Base-by-base conservation (phyloP, 495 filamentous ascomycete species). In the Daldinia vernicosa region DNA sequence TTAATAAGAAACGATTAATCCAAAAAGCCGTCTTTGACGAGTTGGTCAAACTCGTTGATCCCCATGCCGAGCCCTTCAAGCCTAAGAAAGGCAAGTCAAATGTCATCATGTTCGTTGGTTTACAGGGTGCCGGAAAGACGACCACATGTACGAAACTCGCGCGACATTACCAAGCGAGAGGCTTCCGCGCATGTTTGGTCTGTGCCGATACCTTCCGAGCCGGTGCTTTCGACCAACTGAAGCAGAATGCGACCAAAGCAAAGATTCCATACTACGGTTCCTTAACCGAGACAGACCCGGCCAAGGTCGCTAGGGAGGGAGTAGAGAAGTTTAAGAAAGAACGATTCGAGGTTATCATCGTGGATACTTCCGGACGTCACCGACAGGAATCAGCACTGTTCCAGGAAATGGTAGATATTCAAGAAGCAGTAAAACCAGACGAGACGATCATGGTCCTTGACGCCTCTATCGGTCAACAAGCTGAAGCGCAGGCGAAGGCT, bases 281-380 rank as follows among this genome's bases (percentile, higher is more conserved):
- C 66, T 82, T 98, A 55, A 98, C 95, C 0, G 93, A 98, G 78
- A 98, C 94, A 8, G 96, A 99, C 77, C 95, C 95, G 1, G 95
- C 93, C 4, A 88, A 93, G 27, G 96, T 99, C 19, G 93, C 96
- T 1, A 86, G 89, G 2, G 95, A 98, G 73, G 95, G 95, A 77
- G 96, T 99, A 12, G 94, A 97, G 33, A 96, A 97, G 80, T 99
- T 99, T 85, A 98, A 97, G 84, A 98, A 97, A 82, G 96, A 99
- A 85, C 85, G 89, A 4, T 99, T 98, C 77, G 95, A 99, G 80
- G 89, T 99, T 58, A 99, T 99, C 70, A 97, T 99, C 68, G 95
- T 99, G 17, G 95, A 99, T 84, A 99, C 95, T 2, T 93, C 90
- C 63, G 95, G 95, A 71, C 86, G 95, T 66, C 95, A 99, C 83